phyloP scores from a whole-genome alignment of 2,329 filamentous ascomycete genomes.

The Bipolaris gigantea region DNA sequence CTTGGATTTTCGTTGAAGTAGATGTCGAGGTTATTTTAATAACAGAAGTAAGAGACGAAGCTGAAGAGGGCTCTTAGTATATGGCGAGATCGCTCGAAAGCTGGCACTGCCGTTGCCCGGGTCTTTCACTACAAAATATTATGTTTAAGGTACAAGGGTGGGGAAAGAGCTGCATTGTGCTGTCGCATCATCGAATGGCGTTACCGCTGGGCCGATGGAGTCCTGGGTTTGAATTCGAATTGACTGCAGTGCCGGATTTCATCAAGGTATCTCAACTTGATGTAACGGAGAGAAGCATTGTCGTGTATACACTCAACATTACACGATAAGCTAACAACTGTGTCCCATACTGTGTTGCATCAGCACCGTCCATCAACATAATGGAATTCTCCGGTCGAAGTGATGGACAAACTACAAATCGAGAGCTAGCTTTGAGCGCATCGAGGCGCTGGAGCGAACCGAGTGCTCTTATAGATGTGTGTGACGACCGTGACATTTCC shows the following conservation, averaged over 20 bases:
- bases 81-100: background rate
- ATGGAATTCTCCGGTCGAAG: too few species aligned
- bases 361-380: background rate
- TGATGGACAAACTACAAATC: too few species aligned
- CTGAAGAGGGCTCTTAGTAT: background rate
- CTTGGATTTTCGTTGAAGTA: too few species aligned
- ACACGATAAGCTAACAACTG: background rate
- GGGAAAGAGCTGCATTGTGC: background rate
- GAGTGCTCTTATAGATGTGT: background rate
- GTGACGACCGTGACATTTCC: background rate
- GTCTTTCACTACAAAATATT: background rate
- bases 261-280: background rate
- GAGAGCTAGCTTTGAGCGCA: too few species aligned
- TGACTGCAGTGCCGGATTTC: background rate
- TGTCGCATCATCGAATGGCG: background rate
- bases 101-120: background rate
- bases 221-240: background rate
- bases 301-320: background rate
- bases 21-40: background rate
- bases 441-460: too few species aligned
- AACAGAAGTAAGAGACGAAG: background rate
- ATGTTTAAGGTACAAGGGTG: background rate
- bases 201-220: background rate
- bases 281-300: background rate
- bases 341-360: background rate